Base-by-base conservation (phyloP, 1,284 basidiomycete species). In the Sphaerobolus stellatus region DNA sequence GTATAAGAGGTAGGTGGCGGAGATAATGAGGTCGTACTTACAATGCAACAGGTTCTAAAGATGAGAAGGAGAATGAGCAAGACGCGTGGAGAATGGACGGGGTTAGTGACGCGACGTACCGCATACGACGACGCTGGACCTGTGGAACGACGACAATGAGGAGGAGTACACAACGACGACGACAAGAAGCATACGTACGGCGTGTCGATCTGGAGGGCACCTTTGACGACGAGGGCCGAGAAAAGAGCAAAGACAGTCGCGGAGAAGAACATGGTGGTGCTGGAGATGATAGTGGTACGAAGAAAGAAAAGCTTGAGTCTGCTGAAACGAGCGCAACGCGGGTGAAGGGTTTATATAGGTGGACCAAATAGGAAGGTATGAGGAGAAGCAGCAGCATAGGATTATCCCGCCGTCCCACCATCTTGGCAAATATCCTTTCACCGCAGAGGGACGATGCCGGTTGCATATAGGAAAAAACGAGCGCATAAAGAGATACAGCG, bases 21-120 rank as follows among this genome's bases (percentile, higher is more conserved):
- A 40, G 5, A 20, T n/a, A 2, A 40, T 20, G 34, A 29, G 4
- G 33, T 34, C 28, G n/a, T 33, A 36, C 46, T 27, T 11, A 54
- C 52, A 91, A 59, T 59, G 76, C 66, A 24, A 76, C 69, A 9
- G 86, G 86, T 61, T 88, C 86, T 88, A 56, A 14, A 56, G 5
- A 9, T 16, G 27, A 18, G 11, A 24, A 20, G 18, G 27, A 41
- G 29, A 41, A 14, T 28, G 41, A 20, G 31, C 13, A 28, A 33
- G 33, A 38, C 18, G 25, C 33, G 9, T 18, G 24, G n/a, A 45
- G 18, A 22, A 5, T 31, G 24, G 6, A 20, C 20, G 20, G 25
- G 29, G 22, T 41, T 27, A 43, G 22, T 30, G 29, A 38, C 31
- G 18, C 5, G 11, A 73, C 83, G 56, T 60, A 87, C 86, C 68